Conservation (phyloP, 208 protist genomes). For the Wallacemonas sp. region DNA sequence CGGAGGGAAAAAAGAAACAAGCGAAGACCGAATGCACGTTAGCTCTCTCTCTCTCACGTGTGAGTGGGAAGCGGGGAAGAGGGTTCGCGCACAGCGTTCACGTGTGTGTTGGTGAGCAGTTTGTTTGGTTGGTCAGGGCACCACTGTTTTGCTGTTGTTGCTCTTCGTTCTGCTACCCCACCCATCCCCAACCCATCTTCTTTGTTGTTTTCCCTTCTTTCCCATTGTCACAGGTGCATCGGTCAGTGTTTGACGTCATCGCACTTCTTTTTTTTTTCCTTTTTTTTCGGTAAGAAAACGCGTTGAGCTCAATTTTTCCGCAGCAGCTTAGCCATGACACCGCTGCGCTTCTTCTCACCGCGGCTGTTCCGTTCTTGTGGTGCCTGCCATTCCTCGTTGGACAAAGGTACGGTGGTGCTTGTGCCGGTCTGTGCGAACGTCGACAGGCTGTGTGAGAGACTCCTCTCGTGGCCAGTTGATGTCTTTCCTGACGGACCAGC, state of each 20-base stretch:
- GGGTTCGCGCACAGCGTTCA: too few relatives aligned
- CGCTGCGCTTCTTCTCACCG: not conserved
- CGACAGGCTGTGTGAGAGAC: not conserved
- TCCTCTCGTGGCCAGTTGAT: not conserved
- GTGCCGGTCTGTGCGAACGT: not conserved
- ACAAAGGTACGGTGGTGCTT: not conserved
- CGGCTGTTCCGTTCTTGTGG: not conserved
- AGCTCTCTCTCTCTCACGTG: too few relatives aligned
- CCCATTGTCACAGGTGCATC: too few relatives aligned
- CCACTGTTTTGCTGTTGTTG: too few relatives aligned
- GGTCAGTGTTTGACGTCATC: too few relatives aligned
- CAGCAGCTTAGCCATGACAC: slow-evolving; percentile 5
- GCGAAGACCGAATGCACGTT: not conserved
- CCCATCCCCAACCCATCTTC: too few relatives aligned
- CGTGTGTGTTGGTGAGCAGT: too few relatives aligned
- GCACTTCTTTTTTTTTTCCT: too few relatives aligned
- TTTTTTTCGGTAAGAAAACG: not conserved
- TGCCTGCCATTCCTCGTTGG: not conserved
- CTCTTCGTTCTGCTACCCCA: too few relatives aligned
- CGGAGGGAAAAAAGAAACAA: slow-evolving; percentile 7
- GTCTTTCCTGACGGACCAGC: not conserved
- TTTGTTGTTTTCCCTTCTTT: too few relatives aligned
- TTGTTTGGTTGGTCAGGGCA: too few relatives aligned
- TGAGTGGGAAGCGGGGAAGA: too few relatives aligned
- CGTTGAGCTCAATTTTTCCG: not conserved